Percentiles rank a stretch among this genome's conserved stretches.
Conservation (phyloP, 441 rosid species). For the Corymbia citriodora region DNA sequence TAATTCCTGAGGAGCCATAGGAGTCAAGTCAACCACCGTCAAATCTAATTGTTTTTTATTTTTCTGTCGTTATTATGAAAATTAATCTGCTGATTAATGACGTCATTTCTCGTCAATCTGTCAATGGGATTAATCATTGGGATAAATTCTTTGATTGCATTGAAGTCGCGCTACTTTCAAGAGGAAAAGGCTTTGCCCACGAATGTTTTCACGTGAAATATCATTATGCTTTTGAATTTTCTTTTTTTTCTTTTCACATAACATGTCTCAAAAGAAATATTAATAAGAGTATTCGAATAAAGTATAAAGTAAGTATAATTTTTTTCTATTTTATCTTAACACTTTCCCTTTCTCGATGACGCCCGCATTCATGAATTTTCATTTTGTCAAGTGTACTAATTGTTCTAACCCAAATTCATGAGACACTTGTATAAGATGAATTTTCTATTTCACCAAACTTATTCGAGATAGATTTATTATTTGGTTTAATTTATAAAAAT, state of each 20-base stretch:
- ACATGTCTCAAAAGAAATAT: neutral
- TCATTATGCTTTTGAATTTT: neutral
- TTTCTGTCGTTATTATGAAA: neutral
- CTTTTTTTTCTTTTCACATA: neutral
- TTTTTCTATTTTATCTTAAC: neutral
- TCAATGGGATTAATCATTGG: neutral
- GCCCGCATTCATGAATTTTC: neutral
- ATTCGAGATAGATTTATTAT: neutral
- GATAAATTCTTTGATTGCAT: neutral
- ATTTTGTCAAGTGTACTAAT: neutral
- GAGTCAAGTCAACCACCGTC: neutral
- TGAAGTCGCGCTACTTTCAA: neutral
- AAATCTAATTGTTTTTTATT: neutral
- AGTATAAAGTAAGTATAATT: neutral
- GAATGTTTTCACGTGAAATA: neutral
- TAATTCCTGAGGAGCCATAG: neutral
- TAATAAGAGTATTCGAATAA: neutral
- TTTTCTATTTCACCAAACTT: neutral
- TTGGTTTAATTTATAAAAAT: neutral
- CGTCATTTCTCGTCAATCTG: neutral
- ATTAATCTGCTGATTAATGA: neutral
- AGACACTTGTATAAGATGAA: neutral
- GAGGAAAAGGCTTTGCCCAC: neutral
- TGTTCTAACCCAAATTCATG: accelerated
- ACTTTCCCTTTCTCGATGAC: neutral